phyloP scores from a whole-genome alignment of 768 basidiomycete genomes.

The Tylopilus cervinicoccineus region DNA sequence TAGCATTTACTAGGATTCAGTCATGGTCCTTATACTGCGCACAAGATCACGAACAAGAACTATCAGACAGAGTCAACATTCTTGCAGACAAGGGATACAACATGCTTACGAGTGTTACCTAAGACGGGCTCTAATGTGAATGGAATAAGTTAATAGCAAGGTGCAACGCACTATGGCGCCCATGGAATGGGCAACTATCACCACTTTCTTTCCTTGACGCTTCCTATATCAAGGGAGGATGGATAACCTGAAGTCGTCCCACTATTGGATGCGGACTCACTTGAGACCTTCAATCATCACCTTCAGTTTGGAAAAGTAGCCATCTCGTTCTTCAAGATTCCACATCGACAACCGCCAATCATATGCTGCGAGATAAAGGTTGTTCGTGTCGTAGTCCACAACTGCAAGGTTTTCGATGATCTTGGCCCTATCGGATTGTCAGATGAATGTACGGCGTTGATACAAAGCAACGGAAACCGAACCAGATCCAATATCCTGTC shows the following conservation, averaged over 20 bases:
- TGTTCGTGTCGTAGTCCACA: conserved; percentile 90
- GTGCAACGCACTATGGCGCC: conserved; percentile 61
- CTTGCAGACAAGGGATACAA: neutral
- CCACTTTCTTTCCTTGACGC: conserved; percentile 72
- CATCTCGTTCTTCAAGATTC: conserved; percentile 90
- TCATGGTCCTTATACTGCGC: neutral
- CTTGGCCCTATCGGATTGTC: conserved; percentile 56
- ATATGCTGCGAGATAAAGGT: conserved; percentile 78
- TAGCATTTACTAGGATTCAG: conserved; percentile 28
- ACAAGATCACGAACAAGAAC: conserved; percentile 72
- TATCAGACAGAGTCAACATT: conserved; percentile 27
- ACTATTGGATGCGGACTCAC: conserved; percentile 33
- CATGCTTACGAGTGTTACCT: conserved; percentile 44
- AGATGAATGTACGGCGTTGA: neutral
- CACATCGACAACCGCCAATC: conserved; percentile 88
- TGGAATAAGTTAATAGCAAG: neutral
- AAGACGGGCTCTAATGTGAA: conserved; percentile 37
- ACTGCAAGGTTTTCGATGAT: conserved; percentile 94
- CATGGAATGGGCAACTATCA: conserved; percentile 86
- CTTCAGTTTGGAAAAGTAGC: conserved; percentile 85
- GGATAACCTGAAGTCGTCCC: neutral
- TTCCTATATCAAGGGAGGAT: conserved; percentile 35
- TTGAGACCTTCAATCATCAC: conserved; percentile 75
- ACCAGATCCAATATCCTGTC: conserved; percentile 96
- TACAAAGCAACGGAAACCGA: conserved; percentile 7